Percentiles rank a stretch among this genome's conserved stretches.
These are phyloP conservation scores for Amanita pallidorosea DNA, from an alignment of 768 basidiomycete species.

Conservation along the genomic window DNA sequence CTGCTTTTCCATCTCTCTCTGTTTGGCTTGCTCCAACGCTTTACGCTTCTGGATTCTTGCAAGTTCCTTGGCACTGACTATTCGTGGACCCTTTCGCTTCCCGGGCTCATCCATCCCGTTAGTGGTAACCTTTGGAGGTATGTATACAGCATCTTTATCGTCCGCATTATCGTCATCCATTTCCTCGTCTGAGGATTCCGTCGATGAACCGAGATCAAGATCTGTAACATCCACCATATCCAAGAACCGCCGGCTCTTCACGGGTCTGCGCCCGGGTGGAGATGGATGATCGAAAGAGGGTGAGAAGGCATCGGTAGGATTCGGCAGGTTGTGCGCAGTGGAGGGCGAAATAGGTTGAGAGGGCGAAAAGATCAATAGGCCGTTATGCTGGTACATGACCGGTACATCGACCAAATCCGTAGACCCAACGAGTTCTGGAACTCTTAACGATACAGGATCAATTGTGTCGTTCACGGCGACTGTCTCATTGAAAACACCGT, in stretches of 20 bases:
- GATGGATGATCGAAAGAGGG: background rate
- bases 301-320: background rate
- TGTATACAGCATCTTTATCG: background rate
- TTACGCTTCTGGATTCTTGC: conserved; percentile 3
- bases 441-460: conserved; percentile 5
- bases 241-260: conserved; percentile 2
- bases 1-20: conserved; percentile 1
- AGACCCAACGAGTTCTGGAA: background rate
- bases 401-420: background rate
- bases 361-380: background rate
- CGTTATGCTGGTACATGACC: background rate
- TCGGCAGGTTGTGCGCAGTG: background rate
- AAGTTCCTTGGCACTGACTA: conserved; percentile 3
- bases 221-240: conserved; percentile 10
- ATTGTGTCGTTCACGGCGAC: conserved; percentile 2
- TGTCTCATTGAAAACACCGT: background rate
- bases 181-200: background rate
- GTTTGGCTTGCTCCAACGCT: background rate
- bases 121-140: background rate
- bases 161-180: background rate
- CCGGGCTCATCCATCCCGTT: background rate
- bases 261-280: background rate
- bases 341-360: background rate
- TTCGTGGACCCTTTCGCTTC: conserved; percentile 3
- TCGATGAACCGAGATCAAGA: conserved; percentile 4